Evolutionary conservation across 371 early-diverging fungal species (phyloP).

Genomic region (Rhizopus microsporus): DNA sequence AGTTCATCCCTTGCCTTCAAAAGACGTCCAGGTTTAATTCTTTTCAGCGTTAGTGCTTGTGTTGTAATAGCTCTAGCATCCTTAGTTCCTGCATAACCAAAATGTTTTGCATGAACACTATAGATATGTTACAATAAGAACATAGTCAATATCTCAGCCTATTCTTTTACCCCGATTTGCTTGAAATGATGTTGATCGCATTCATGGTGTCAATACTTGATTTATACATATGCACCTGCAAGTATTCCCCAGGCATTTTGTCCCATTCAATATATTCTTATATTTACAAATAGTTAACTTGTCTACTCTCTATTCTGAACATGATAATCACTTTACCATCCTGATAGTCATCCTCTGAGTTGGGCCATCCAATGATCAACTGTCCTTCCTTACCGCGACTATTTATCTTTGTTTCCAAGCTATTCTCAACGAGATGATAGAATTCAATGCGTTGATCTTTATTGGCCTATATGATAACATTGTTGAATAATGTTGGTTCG

Average conservation of each 20-base stretch:
- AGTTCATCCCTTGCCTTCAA: constrained; percentile 53
- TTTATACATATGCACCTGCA: constrained; percentile 86
- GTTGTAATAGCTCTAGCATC: constrained; percentile 96
- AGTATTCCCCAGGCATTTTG: constrained; percentile 68
- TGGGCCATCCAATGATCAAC: constrained; percentile 35
- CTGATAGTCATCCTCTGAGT: neutral
- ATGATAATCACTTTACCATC: too few species aligned
- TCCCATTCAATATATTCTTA: constrained; percentile 38
- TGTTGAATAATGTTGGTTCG: neutral
- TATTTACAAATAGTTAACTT: neutral
- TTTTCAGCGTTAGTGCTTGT: constrained; percentile 83
- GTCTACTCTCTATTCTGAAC: constrained; percentile 6
- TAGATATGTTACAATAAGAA: constrained; percentile 1
- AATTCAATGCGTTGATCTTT: constrained; percentile 30
- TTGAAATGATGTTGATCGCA: constrained; percentile 66
- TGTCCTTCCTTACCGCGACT: constrained; percentile 30
- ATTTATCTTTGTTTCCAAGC: constrained; percentile 30
- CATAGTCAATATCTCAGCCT: neutral
- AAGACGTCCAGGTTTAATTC: constrained; percentile 64
- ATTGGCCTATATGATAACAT: constrained; percentile 19
- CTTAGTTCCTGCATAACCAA: constrained; percentile 98
- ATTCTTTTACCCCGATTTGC: constrained; percentile 36
- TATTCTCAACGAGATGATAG: constrained; percentile 29
- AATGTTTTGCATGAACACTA: constrained; percentile 53
- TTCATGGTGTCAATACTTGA: constrained; percentile 91